Evolutionary conservation across 148 eudicot genomes (phyloP).

Genomic region (Beta vulgaris): DNA sequence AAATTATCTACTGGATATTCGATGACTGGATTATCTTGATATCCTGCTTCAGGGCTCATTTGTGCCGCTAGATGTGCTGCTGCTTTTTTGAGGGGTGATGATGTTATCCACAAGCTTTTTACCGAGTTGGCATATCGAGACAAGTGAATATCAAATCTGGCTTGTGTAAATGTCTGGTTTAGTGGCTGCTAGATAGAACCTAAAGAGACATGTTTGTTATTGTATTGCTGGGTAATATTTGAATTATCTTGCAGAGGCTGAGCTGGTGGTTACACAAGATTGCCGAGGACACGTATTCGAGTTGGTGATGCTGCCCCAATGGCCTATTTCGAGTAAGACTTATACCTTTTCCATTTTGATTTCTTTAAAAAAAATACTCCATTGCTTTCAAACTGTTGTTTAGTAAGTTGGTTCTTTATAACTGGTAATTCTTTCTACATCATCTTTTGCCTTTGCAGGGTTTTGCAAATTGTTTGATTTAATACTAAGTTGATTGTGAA

Average conservation of each 20-base stretch:
- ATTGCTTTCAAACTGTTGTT: no score
- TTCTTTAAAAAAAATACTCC: no score
- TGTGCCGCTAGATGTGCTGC: slow-evolving; percentile 88
- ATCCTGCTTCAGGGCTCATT: slow-evolving; percentile 60
- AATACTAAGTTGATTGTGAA: no score
- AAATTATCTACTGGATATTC: not conserved
- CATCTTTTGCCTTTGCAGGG: no score
- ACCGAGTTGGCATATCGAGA: slow-evolving; percentile 92
- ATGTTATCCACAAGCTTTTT: slow-evolving; percentile 83
- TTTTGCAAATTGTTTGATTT: no score
- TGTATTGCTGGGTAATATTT: slow-evolving; percentile 2
- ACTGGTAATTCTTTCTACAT: no score
- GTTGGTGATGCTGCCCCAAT: slow-evolving; percentile 99
- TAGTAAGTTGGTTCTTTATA: no score
- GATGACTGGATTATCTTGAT: not conserved
- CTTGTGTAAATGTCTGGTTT: slow-evolving; percentile 2
- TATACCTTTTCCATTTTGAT: not conserved
- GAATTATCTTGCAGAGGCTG: slow-evolving; percentile 55
- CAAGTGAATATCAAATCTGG: slow-evolving; percentile 49
- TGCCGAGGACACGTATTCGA: slow-evolving; percentile 88
- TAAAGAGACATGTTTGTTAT: not conserved
- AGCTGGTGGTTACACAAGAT: slow-evolving; percentile 91
- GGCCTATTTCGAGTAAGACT: slow-evolving; percentile 95
- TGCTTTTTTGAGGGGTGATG: slow-evolving; percentile 95
- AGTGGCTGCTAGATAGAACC: not conserved